These are phyloP conservation scores for Cladosporium sp. DNA, from an alignment of 2,329 filamentous ascomycete species.

Conservation along the genomic window DNA sequence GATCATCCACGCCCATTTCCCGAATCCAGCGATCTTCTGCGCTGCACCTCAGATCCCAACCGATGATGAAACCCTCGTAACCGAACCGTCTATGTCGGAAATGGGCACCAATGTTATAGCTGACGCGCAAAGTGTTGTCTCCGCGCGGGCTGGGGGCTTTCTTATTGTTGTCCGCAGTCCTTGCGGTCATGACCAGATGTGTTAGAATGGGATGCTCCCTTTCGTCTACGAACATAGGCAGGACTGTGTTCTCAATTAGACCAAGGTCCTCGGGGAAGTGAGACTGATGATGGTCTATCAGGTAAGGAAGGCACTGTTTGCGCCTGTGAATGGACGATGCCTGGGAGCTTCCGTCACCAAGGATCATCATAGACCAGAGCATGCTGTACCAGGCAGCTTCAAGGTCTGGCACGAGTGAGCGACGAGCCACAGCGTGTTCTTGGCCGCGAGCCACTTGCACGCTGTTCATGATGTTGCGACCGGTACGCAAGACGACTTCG, in stretches of 20 bases:
- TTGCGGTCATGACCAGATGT: constrained; percentile 53
- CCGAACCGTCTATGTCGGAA: constrained; percentile 78
- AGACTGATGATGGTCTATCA: constrained; percentile 61
- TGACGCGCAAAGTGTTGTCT: constrained; percentile 39
- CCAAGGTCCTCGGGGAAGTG: constrained; percentile 70
- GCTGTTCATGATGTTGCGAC: constrained; percentile 75
- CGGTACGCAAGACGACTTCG: constrained; percentile 69
- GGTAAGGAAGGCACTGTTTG: constrained; percentile 59
- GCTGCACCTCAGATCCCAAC: constrained; percentile 69
- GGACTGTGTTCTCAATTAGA: constrained; percentile 64
- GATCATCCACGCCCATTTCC: constrained; percentile 58
- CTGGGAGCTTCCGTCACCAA: constrained; percentile 30
- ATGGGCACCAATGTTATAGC: constrained; percentile 73
- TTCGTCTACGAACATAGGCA: constrained; percentile 54
- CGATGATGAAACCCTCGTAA: constrained; percentile 77
- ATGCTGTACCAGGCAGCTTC: constrained; percentile 66
- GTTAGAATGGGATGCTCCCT: constrained; percentile 53
- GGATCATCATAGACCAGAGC: constrained; percentile 61
- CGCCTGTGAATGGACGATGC: constrained; percentile 31
- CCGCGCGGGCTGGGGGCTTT: constrained; percentile 35
- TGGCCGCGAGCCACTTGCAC: constrained; percentile 48
- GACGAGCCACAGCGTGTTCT: constrained; percentile 17
- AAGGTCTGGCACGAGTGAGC: constrained; percentile 43
- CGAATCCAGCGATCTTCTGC: constrained; percentile 60
- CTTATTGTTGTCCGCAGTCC: constrained; percentile 52